Evolutionary conservation across 1,139 yeast species (phyloP).

Genomic region (Hanseniaspora sp.): DNA sequence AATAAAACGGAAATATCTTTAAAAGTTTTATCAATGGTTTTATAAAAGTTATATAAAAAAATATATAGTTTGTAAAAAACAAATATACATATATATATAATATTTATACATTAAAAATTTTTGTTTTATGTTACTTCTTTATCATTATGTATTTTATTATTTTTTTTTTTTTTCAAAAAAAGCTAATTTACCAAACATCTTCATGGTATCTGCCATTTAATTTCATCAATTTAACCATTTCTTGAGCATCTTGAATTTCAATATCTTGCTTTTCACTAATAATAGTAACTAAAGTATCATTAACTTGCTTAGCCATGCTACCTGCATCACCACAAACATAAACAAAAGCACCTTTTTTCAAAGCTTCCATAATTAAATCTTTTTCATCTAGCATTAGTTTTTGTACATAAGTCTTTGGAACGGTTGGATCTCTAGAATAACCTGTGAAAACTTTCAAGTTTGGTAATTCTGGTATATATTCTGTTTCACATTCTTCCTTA

Average conservation of each 20-base stretch:
- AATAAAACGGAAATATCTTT: constrained; percentile 1
- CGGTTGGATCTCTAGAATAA: constrained; percentile 61
- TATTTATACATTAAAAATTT: too few relatives aligned
- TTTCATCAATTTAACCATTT: constrained; percentile 66
- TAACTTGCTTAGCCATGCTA: constrained; percentile 95
- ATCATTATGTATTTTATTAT: not conserved
- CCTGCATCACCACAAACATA: constrained; percentile 97
- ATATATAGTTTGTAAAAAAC: not conserved
- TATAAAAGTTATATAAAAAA: not conserved
- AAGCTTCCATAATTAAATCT: constrained; percentile 45
- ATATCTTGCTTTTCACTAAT: constrained; percentile 44
- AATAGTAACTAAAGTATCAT: constrained; percentile 53
- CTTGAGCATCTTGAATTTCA: constrained; percentile 58
- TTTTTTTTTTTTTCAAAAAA: too few relatives aligned
- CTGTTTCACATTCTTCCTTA: constrained; percentile 67
- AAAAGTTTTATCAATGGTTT: constrained; percentile 3
- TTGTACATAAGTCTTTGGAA: constrained; percentile 77
- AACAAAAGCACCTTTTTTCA: constrained; percentile 69
- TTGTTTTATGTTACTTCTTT: too few relatives aligned
- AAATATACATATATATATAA: not conserved
- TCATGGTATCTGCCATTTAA: constrained; percentile 87
- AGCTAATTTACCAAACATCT: constrained; percentile 69
- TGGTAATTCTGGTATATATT: constrained; percentile 49
- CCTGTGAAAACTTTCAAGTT: constrained; percentile 68
- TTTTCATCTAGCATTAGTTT: constrained; percentile 53